Evolutionary conservation across 75 land plant genomes (phyloP), one percentile per base, ranked within the genome.

Genomic region (Cunninghamia lanceolata): DNA sequence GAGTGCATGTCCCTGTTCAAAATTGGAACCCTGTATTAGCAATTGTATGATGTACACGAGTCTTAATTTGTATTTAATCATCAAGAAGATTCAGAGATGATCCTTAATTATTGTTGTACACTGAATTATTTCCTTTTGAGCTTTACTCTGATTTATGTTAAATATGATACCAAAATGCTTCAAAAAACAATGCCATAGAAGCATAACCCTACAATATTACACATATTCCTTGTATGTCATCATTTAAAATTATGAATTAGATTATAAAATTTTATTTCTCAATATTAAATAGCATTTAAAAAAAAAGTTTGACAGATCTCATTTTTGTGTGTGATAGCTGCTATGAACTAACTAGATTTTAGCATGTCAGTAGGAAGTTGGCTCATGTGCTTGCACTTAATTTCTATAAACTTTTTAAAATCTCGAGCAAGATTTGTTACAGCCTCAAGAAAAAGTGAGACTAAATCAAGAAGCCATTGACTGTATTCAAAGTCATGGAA

Each of bases 1-100:
- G 88, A 17, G 21, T 88, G 54, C 88, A 88, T 43, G 34, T 46
- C 68, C 75, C 89, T 88, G 56, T 39, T 85, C 45, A 70, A 85
- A 85, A 79, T 42, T 7, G 9, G 36, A 28, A 54, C 28, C 42
- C 8, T 52, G n/a, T 9, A 83, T 83, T 46, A 83, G 84, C 54
- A 52, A 38, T 30, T 15, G 30, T 14, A 82, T 47, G 53, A 13
- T 14, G 84, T 19, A 83, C 30, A 46, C 19, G 63, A 83, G 3
- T 53, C 21, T 42, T 36, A 38, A 35, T 39, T 76, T 19, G 8
- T 39, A 38, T 39, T 36, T 19, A 17, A 21, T 36, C 45, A 21
- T 77, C 40, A 39, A 77, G 42, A 38, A 77, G 5, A 36, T 36
- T 77, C 80, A 34, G 21, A 77, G 8, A 77, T 75, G 77, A 32